Evolutionary conservation across 2,329 filamentous ascomycete genomes (phyloP).

Genomic region (Colletotrichum sansevieriae): DNA sequence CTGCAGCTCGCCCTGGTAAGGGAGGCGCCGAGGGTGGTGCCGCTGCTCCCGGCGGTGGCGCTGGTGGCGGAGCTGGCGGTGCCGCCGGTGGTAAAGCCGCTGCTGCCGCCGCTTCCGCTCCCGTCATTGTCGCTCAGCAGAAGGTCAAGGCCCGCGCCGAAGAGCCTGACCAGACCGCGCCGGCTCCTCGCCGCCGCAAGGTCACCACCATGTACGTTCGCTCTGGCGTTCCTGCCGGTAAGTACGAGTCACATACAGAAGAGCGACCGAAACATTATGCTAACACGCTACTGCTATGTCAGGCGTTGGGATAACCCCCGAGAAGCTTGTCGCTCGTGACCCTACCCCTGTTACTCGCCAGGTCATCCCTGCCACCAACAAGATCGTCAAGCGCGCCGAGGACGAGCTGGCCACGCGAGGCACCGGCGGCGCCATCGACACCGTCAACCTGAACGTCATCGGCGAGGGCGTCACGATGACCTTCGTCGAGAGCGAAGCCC

Average conservation of each 20-base stretch:
- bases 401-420: conserved; percentile 39
- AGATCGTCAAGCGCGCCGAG: conserved; percentile 36
- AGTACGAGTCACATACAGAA: conserved; percentile 44
- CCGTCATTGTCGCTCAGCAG: conserved; percentile 32
- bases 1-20: conserved; percentile 45
- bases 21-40: conserved; percentile 26
- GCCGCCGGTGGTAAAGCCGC: background rate
- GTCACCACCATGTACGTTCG: conserved; percentile 62
- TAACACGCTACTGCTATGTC: background rate
- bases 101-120: conserved; percentile 1
- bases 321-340: conserved; percentile 40
- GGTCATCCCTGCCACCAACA: conserved; percentile 18
- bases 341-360: conserved; percentile 33
- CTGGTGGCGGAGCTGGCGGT: conserved; percentile 44
- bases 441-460: conserved; percentile 60
- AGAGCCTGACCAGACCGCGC: conserved; percentile 35
- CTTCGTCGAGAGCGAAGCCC: conserved; percentile 58
- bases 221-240: conserved; percentile 58
- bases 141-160: conserved; percentile 39
- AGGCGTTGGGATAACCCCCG: conserved; percentile 38
- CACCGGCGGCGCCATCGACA: conserved; percentile 51
- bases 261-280: background rate
- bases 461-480: conserved; percentile 62
- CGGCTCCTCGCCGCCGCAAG: conserved; percentile 53
- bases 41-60: conserved; percentile 14